Conservation (phyloP, 2,329 filamentous ascomycete genomes). For the Chaetomium olivaceum region DNA sequence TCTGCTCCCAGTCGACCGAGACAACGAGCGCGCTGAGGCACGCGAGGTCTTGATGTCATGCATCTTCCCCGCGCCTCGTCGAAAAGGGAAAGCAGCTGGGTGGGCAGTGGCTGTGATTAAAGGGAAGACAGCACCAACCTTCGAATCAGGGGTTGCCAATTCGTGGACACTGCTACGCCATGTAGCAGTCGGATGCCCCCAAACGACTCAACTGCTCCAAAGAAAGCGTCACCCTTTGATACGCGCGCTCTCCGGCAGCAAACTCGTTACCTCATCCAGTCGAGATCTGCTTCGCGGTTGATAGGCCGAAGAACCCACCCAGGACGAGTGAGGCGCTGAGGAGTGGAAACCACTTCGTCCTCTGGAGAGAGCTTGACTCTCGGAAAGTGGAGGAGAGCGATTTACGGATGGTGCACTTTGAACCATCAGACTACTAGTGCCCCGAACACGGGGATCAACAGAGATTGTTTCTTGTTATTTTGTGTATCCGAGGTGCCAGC, state of each 20-base stretch:
- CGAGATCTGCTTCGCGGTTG: neutral
- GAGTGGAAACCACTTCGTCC: neutral
- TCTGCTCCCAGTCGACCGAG: neutral
- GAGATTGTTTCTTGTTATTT: neutral
- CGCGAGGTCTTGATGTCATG: constrained; percentile 22
- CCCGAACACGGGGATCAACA: neutral
- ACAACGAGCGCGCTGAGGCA: neutral
- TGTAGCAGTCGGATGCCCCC: neutral
- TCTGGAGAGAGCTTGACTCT: neutral
- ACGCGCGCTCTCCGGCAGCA: neutral
- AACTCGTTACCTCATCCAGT: neutral
- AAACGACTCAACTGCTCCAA: neutral
- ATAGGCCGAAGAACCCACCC: neutral
- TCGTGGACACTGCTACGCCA: constrained; percentile 2
- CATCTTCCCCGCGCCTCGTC: constrained; percentile 14
- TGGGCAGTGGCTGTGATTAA: neutral
- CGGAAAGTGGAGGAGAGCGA: neutral
- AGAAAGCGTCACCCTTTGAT: neutral
- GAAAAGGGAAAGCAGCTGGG: neutral
- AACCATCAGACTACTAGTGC: neutral
- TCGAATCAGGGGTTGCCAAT: constrained; percentile 22
- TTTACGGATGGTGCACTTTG: neutral
- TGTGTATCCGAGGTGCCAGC: neutral
- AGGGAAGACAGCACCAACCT: neutral
- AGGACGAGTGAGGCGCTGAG: neutral